Evolutionary conservation across 768 basidiomycete species (phyloP), one percentile per base, ranked within the genome.

Genomic region (Trichaptum fuscoviolaceum): DNA sequence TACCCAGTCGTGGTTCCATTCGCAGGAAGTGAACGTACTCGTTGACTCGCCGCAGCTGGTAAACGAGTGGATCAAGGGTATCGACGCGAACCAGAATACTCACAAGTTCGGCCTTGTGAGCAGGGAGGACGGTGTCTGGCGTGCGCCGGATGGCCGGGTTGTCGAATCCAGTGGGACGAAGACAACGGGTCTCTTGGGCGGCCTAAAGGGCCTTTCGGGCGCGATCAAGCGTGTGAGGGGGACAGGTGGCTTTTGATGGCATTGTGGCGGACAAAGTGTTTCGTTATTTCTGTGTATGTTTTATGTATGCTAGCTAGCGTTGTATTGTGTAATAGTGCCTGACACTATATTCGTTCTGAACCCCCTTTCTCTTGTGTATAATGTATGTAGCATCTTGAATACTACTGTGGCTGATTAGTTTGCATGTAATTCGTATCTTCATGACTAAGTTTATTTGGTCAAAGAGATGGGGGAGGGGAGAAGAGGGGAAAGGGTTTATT

Each of bases 1-100:
- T 67, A 83, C 85, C 7, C 89, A 90, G 70, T 84, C 82, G 5
- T 90, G 88, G 88, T 89, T 82, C 77, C 90, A 91, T 74, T 86
- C 84, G 58, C 85, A 88, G 67, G 90, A 91, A 70, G 80, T 85
- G 69, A 90, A 91, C 72, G 76, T 88, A 66, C 83, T 89, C 80
- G 77, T 88, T 59, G 87, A 88, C 73, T 82, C 80, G 25, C 74
- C 78, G n/a, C 75, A 78, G 52, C 76, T 87, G 63, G 83, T 85
- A 62, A 70, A 74, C 42, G 85, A 85, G 65, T 86, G 87, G 86
- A 81, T 82, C 75, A 81, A 83, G 61, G 82, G 79, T 9, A 73
- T 86, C n/a, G 68, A 77, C 27, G 76, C 79, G 34, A 84, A 84
- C 71, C 84, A 86, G 76, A 87, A 86, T 69, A 87, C 87, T 15